Percentiles rank a stretch among this genome's conserved stretches.
Conservation (phyloP, 2,329 filamentous ascomycete genomes). For the Fusarium nygamai region DNA sequence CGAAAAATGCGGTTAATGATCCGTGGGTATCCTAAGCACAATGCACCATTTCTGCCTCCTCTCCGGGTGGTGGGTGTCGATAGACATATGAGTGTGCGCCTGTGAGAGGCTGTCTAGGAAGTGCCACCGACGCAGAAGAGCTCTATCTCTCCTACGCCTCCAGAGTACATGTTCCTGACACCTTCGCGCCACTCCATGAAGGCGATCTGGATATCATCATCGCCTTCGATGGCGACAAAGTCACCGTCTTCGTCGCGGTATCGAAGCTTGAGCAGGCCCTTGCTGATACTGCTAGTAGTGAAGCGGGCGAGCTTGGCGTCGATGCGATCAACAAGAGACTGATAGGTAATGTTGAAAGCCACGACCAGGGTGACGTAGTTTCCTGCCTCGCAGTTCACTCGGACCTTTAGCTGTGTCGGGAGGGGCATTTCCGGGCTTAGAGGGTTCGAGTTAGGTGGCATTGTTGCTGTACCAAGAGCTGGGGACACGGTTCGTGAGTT, state of each 20-base stretch:
- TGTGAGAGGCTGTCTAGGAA: conserved; percentile 29
- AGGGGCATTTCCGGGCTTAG: conserved; percentile 62
- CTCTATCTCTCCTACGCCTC: conserved; percentile 88
- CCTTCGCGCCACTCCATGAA: conserved; percentile 94
- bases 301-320: conserved; percentile 93
- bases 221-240: conserved; percentile 90
- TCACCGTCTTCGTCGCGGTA: conserved; percentile 95
- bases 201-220: conserved; percentile 95
- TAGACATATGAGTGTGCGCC: conserved; percentile 10
- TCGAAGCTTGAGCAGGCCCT: conserved; percentile 83
- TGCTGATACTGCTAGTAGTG: conserved; percentile 84
- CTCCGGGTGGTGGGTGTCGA: conserved; percentile 6
- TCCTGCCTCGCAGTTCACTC: conserved; percentile 85
- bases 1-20: conserved; percentile 47
- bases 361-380: conserved; percentile 97
- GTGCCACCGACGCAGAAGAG: conserved; percentile 76
- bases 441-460: conserved; percentile 39
- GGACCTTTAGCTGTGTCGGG: conserved; percentile 89
- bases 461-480: conserved; percentile 50
- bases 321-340: conserved; percentile 92
- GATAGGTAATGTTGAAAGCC: conserved; percentile 93
- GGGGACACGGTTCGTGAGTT: conserved; percentile 60
- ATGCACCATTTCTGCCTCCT: conserved; percentile 38
- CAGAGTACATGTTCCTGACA: conserved; percentile 64
- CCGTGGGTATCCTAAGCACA: conserved; percentile 44